Conservation (phyloP, 106 monocot species). For the Allium fistulosum region DNA sequence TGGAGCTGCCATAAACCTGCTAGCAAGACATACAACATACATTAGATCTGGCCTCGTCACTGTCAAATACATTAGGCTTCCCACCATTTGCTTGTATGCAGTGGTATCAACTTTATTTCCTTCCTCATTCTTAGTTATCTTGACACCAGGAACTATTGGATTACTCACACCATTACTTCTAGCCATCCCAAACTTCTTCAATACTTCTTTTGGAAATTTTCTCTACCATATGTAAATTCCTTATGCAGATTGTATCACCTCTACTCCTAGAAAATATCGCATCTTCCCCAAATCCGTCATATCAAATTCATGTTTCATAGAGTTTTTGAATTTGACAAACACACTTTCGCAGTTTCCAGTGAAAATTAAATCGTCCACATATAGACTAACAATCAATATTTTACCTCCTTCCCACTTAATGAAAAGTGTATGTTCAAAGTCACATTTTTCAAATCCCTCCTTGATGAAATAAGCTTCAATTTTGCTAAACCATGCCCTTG, state of each 20-base stretch:
- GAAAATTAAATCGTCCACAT: conserved; percentile 12
- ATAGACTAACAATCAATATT: conserved; percentile 6
- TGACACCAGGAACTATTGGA: not conserved
- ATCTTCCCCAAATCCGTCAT: conserved; percentile 3
- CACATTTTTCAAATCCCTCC: not conserved
- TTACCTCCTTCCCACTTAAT: not conserved
- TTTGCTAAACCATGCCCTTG: not conserved
- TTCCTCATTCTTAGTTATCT: conserved; percentile 3
- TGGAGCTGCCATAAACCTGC: conserved; percentile 13
- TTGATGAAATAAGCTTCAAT: conserved; percentile 1
- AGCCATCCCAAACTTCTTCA: not conserved
- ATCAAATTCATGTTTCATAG: not conserved
- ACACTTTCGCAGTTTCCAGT: conserved; percentile 4
- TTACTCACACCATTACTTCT: not conserved
- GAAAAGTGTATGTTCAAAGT: not conserved
- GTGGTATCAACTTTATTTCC: conserved; percentile 9
- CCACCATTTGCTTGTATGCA: conserved; percentile 15
- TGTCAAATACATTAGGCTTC: conserved; percentile 19
- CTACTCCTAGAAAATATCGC: conserved; percentile 2
- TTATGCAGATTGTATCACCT: not conserved
- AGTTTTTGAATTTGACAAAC: conserved; percentile 2
- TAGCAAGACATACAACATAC: conserved; percentile 9
- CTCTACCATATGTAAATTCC: conserved; percentile 7
- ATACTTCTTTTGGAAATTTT: conserved; percentile 5
- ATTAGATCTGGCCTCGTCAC: conserved; percentile 20